phyloP scores from a whole-genome alignment of 2,329 filamentous ascomycete genomes.

The Bimuria novae-zelandiae region DNA sequence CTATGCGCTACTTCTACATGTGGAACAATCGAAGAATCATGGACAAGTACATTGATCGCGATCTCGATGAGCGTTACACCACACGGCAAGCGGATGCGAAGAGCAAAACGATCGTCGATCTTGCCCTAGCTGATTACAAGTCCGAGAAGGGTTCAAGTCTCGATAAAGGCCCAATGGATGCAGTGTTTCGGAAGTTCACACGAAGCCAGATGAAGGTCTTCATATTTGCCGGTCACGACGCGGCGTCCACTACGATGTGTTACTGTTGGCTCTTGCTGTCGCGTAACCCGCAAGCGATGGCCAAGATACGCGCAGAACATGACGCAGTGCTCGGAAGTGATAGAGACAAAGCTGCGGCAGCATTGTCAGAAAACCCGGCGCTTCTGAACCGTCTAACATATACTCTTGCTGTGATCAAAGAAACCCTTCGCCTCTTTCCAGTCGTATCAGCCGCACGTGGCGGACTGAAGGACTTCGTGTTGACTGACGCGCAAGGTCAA shows the following conservation, averaged over 20 bases:
- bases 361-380: slow-evolving; percentile 16
- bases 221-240: slow-evolving; percentile 40
- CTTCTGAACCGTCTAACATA: slow-evolving; percentile 34
- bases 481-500: slow-evolving; percentile 11
- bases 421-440: slow-evolving; percentile 39
- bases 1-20: slow-evolving; percentile 11
- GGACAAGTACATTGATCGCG: slow-evolving; percentile 12
- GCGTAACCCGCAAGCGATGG: slow-evolving; percentile 25
- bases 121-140: slow-evolving; percentile 7
- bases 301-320: slow-evolving; percentile 33
- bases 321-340: slow-evolving; percentile 32
- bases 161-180: slow-evolving; percentile 8
- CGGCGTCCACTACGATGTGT: slow-evolving; percentile 31
- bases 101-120: slow-evolving; percentile 11
- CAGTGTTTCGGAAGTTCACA: slow-evolving; percentile 24
- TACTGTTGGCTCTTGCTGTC: slow-evolving; percentile 30
- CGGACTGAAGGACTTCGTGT: slow-evolving; percentile 1
- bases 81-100: background rate
- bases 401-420: slow-evolving; percentile 41
- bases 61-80: slow-evolving; percentile 8
- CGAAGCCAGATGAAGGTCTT: slow-evolving; percentile 35
- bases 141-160: background rate
- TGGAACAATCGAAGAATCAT: slow-evolving; percentile 18
- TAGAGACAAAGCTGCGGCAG: slow-evolving; percentile 3
- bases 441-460: slow-evolving; percentile 33